A percentile compares a stretch with the other conserved stretches of the same genome.
phyloP scores from a whole-genome alignment of 1,284 basidiomycete species.

The Tilletia walkeri region DNA sequence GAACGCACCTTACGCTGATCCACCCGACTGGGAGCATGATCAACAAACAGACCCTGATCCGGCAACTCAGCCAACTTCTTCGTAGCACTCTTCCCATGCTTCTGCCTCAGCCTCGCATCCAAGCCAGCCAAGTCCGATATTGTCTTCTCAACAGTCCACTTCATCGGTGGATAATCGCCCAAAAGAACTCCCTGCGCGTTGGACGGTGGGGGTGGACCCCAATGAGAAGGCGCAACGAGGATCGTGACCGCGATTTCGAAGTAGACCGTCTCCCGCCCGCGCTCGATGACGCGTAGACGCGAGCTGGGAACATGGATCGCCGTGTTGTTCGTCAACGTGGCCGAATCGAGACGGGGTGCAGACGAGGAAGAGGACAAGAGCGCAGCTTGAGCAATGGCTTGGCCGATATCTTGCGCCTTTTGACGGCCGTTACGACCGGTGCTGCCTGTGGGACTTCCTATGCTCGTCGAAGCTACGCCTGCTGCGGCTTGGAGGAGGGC shows the following conservation, averaged over 20 bases:
- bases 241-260: conserved; percentile 66
- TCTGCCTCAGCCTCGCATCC: conserved; percentile 66
- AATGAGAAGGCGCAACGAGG: conserved; percentile 33
- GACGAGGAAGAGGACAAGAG: conserved; percentile 17
- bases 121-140: conserved; percentile 85
- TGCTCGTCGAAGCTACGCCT: background rate
- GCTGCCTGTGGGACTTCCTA: background rate
- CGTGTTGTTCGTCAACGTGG: conserved; percentile 12
- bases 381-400: conserved; percentile 19
- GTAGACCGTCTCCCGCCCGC: conserved; percentile 79
- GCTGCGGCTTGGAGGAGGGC: conserved; percentile 8
- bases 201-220: conserved; percentile 62
- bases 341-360: conserved; percentile 40
- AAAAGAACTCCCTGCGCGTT: background rate
- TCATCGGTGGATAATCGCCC: conserved; percentile 54
- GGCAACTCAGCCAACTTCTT: conserved; percentile 73
- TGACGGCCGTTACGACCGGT: background rate
- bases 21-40: conserved; percentile 91
- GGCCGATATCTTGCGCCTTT: background rate
- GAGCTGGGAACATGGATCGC: conserved; percentile 59
- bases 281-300: conserved; percentile 76
- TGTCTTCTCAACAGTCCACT: conserved; percentile 89
- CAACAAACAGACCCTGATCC: conserved; percentile 89
- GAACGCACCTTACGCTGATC: conserved; percentile 64
- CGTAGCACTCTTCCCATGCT: conserved; percentile 69